Base-by-base conservation (phyloP, 805 yeast species). In the Komagataella kurtzmanii region DNA sequence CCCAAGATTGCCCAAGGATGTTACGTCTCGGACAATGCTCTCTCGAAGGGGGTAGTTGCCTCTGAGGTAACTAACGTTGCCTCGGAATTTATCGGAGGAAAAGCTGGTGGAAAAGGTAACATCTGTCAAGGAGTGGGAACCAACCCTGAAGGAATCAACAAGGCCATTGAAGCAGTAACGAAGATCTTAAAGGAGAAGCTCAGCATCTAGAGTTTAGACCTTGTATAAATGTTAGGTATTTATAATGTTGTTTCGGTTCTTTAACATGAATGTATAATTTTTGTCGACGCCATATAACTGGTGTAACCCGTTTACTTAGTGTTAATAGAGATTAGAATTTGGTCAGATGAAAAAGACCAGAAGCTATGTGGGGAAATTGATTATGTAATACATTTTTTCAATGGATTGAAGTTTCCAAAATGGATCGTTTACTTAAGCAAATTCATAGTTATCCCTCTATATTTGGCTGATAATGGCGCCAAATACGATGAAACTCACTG, bases 71-170 rank as follows among this genome's bases (percentile, higher is more conserved):
- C 95, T 36, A 68, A 75, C 51, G 70, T 76, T 52, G 98, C 86
- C 47, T 73, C 90, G 47, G 69, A 72, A 44, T 72, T 75, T 60
- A 80, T 93, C 59, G 99, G 99, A 57, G 99, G 99, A 68, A 88
- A 85, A 68, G 95, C 96, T 53, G 99, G 99, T 71, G 99, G 99
- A 68, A 93, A 88, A 71, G 98, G 97, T 56, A 87, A 88, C 58
- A 82, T 90, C 52, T 88, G 88, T 59, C 99, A 93, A 73, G 99
- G 99, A 69, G 85, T 88, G 82, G 99, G 99, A 60, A 88, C 83
- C 59, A 85, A 88, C 56, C 76, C 82, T 44, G 74, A 70, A 40
- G 87, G 85, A 56, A 74, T 88, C 51, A 75, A 74, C 46, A 76
- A 74, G 45, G 99, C 99, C 24, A 74, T 93, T 57, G 77, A 74